Conservation (phyloP, 345 rosid species). For the Ceriops decandra region DNA sequence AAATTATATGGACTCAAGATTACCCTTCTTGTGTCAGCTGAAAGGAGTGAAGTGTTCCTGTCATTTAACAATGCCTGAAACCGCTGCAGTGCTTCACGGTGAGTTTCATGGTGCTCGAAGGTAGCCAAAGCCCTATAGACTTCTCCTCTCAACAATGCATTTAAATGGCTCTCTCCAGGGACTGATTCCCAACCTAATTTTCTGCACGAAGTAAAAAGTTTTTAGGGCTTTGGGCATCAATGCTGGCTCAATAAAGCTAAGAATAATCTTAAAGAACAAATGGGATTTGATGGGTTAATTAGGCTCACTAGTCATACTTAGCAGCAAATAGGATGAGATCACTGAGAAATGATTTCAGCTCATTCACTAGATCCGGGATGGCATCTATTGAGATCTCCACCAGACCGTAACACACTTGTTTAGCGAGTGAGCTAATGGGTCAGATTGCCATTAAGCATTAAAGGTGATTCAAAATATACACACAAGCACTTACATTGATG, state of each 20-base stretch:
- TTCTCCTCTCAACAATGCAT: conserved; percentile 37
- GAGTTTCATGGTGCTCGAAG: conserved; percentile 28
- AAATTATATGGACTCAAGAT: neutral
- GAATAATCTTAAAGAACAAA: no score
- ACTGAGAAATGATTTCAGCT: conserved; percentile 25
- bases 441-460: neutral
- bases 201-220: conserved; percentile 14
- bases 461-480: neutral
- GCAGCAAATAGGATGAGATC: conserved; percentile 29
- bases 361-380: conserved; percentile 26
- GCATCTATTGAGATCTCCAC: conserved; percentile 28
- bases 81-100: conserved; percentile 25
- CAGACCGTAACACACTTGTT: conserved; percentile 29
- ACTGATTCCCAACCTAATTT: conserved; percentile 35
- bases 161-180: conserved; percentile 32
- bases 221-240: neutral
- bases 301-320: conserved; percentile 2
- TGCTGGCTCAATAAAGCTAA: no score
- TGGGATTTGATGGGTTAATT: no score
- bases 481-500: conserved; percentile 22
- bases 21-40: conserved; percentile 39
- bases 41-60: conserved; percentile 25
- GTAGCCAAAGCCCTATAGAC: conserved; percentile 28
- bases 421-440: neutral
- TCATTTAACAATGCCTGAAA: conserved; percentile 29